Evolutionary conservation across 768 basidiomycete genomes (phyloP).

Genomic region (Boletus fagicola): DNA sequence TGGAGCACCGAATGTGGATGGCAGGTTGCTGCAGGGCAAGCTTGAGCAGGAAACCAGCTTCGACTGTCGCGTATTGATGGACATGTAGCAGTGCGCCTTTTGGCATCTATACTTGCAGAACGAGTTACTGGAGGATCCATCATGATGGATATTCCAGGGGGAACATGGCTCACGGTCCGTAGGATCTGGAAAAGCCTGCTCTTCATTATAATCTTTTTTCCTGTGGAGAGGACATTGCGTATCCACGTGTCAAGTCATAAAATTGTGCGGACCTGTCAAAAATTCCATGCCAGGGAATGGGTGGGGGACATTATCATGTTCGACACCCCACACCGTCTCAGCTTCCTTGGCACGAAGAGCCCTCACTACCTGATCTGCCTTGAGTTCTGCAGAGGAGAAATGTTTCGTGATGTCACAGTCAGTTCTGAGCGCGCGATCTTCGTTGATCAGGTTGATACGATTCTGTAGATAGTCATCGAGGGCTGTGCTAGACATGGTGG

Average conservation of each 20-base stretch:
- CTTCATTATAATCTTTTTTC: constrained; percentile 34
- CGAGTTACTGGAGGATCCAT: neutral
- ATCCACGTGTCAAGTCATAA: neutral
- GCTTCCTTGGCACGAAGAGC: constrained; percentile 53
- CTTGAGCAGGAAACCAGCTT: constrained; percentile 33
- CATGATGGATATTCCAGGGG: neutral
- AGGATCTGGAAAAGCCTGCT: constrained; percentile 42
- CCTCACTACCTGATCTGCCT: constrained; percentile 57
- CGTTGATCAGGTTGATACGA: constrained; percentile 31
- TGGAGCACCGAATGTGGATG: constrained; percentile 37
- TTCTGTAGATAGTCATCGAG: constrained; percentile 12
- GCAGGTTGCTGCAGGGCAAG: constrained; percentile 39
- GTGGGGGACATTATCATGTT: constrained; percentile 52
- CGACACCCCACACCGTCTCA: constrained; percentile 52
- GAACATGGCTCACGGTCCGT: constrained; percentile 27
- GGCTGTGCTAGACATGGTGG: constrained; percentile 6
- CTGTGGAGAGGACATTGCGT: constrained; percentile 12
- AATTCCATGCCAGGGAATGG: constrained; percentile 78
- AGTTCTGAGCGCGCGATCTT: constrained; percentile 50
- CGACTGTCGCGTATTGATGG: constrained; percentile 44
- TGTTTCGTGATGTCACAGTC: constrained; percentile 35
- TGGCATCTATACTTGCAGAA: constrained; percentile 37
- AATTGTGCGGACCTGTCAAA: constrained; percentile 48
- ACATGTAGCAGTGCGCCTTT: constrained; percentile 47
- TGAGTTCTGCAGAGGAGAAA: constrained; percentile 40